Conservation (phyloP, 83 land plant genomes). For the Picea engelmannii region DNA sequence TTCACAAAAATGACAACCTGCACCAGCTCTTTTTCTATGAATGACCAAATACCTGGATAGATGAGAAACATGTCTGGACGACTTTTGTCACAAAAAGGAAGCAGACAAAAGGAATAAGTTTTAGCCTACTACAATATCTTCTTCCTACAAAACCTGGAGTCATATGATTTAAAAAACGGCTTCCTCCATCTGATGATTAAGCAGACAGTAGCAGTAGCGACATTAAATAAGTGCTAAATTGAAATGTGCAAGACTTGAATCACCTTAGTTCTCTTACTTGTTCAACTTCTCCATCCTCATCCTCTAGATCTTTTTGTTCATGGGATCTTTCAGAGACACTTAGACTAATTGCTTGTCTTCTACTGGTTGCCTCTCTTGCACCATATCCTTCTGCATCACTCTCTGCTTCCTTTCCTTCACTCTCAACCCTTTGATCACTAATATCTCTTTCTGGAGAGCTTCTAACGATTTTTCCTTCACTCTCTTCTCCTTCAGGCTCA, state of each 20-base stretch:
- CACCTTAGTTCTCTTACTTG: constrained; percentile 28
- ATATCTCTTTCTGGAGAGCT: constrained; percentile 77
- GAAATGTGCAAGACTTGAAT: constrained; percentile 1
- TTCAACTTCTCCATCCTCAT: constrained; percentile 70
- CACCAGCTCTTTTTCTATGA: background rate
- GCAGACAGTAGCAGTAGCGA: background rate
- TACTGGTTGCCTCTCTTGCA: constrained; percentile 61
- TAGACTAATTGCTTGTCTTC: constrained; percentile 60
- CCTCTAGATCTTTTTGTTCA: constrained; percentile 43
- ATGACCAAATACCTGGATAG: background rate
- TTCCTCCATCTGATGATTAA: background rate
- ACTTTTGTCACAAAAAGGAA: background rate
- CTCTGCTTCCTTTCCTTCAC: constrained; percentile 63
- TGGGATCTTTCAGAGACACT: constrained; percentile 84
- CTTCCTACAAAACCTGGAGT: background rate
- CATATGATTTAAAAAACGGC: background rate
- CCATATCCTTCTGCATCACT: constrained; percentile 80
- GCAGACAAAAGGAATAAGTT: background rate
- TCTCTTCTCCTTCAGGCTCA: constrained; percentile 65
- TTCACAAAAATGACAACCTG: too few relatives aligned
- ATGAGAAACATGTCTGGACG: background rate
- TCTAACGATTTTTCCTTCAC: constrained; percentile 75
- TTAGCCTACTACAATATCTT: too few relatives aligned
- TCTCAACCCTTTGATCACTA: constrained; percentile 56
- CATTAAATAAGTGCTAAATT: background rate